Conservation (phyloP, 2,329 filamentous ascomycete genomes). For the Macrophomina pseudophaseolina region DNA sequence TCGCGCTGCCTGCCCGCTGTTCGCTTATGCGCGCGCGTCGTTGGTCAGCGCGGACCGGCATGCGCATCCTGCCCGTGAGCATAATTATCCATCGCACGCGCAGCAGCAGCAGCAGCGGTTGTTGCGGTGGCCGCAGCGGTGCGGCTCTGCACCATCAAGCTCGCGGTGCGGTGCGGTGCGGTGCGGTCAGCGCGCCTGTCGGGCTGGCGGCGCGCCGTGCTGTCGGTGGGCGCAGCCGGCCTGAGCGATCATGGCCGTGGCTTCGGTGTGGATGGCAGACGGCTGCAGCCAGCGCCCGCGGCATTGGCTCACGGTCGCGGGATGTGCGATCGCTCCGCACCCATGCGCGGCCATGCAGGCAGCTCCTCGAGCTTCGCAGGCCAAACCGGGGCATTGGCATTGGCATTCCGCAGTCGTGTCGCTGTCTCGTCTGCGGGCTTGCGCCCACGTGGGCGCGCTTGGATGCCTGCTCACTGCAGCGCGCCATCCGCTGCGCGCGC, state of each 20-base stretch:
- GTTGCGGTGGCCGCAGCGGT: not conserved
- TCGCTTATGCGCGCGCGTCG: conserved; percentile 14
- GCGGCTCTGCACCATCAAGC: not conserved
- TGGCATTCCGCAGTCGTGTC: conserved; percentile 7
- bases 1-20: not conserved
- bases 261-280: not conserved
- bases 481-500: conserved; percentile 1
- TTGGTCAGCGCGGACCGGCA: conserved; percentile 12
- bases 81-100: not conserved
- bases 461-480: conserved; percentile 22
- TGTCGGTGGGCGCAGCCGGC: not conserved
- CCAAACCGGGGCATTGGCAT: conserved; percentile 1
- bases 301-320: conserved; percentile 23
- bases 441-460: conserved; percentile 16
- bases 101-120: not conserved
- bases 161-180: not conserved
- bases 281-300: conserved; percentile 1
- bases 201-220: not conserved
- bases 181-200: not conserved
- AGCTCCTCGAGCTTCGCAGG: conserved; percentile 10
- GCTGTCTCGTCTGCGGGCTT: conserved; percentile 12
- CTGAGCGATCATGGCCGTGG: conserved; percentile 7
- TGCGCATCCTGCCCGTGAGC: not conserved
- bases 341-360: conserved; percentile 13
- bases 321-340: not conserved